Percentiles rank a stretch among this genome's conserved stretches.
phyloP scores from a whole-genome alignment of 2,329 filamentous ascomycete genomes.

The Penicillium sp. region DNA sequence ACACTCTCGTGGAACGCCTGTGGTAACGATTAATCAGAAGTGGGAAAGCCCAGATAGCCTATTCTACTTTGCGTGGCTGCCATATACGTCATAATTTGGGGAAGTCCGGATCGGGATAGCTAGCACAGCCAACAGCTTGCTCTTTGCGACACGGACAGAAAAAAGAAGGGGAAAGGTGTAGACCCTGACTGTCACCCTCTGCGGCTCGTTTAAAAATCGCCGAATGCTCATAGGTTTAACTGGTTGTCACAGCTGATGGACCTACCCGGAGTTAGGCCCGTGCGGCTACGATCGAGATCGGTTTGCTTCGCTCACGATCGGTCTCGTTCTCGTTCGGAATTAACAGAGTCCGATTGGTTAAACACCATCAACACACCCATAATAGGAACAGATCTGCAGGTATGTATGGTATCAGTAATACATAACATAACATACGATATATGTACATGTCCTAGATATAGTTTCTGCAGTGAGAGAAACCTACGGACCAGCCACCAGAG shows the following conservation, averaged over 20 bases:
- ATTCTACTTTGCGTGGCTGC: background rate
- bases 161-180: background rate
- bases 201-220: background rate
- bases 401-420: constrained; percentile 1
- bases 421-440: background rate
- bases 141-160: background rate
- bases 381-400: background rate
- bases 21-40: background rate
- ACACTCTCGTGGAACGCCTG: background rate
- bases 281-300: background rate
- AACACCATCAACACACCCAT: too few species aligned
- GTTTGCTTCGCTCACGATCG: background rate
- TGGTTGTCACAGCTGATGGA: background rate
- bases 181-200: background rate
- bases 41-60: background rate
- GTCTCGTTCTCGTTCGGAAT: background rate
- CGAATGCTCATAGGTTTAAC: background rate
- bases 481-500: background rate
- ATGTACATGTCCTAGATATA: background rate
- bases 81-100: constrained; percentile 1
- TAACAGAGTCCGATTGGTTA: background rate
- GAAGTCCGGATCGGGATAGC: background rate
- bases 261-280: background rate
- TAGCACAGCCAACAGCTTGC: background rate
- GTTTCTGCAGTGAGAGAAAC: background rate